Base-by-base conservation (phyloP, 805 yeast genomes). In the Teunomyces stri region DNA sequence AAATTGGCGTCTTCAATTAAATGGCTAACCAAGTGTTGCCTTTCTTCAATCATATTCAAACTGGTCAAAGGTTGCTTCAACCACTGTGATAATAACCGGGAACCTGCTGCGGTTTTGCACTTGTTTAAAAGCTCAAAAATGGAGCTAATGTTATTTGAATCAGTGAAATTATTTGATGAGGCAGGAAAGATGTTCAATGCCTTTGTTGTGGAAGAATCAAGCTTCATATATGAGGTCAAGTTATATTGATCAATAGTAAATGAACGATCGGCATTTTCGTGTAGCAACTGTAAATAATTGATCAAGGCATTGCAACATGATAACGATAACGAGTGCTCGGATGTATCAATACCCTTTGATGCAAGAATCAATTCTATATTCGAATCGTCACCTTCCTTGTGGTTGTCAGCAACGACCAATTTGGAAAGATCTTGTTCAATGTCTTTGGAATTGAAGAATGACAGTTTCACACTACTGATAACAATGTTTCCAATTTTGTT, bases 31-130 rank as follows among this genome's bases (percentile, higher is more conserved):
- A 94, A 69, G 6, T 70, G 64, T 53, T 88, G 97, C 43, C 99
- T 76, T 38, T 81, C 74, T 34, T 69, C 64, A 34, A 94, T 90
- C 43, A 75, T 81, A 0, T 56, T 59, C 9, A 76, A 60, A 53
- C 82, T 81, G 45, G 96, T 84, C 42, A 94, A 74, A 0, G 99
- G 99, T 66, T 94, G 99, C 60, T 92, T 94, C 51, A 94, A 75
- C 99, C 99, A 94, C 60, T 89, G 96, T 12, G 94, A 84, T 21
- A 94, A 75, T 43, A 91, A 68, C 53, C 98, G 77, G 1, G 92
- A 73, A 6, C 99, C 99, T n/a, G 94, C 89, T 2, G 82, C 76
- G 3, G 96, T 85, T 57, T 87, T 89, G 72, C 98, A 92, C 55
- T 84, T 82, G 70, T 94, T 92, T 57, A 94, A 70, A 38, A 94